Percentiles rank a stretch among this genome's conserved stretches.
Conservation (phyloP, 2,329 filamentous ascomycete genomes). For the Passalora sequoiae region DNA sequence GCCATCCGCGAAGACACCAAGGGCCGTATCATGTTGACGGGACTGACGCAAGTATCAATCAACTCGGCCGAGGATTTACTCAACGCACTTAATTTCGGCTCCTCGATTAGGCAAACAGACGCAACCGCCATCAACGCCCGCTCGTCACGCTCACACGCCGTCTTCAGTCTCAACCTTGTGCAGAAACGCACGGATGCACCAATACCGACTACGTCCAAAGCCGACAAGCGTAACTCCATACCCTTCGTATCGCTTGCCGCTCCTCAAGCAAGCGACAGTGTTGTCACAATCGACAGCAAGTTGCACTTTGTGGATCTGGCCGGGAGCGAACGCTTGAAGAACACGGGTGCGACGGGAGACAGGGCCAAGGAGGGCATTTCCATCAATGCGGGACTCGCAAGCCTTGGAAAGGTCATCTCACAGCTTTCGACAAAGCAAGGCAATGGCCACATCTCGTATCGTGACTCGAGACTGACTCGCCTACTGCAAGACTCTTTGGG, state of each 20-base stretch:
- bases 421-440: constrained; percentile 86
- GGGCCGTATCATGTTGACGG: constrained; percentile 89
- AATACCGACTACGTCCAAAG: constrained; percentile 48
- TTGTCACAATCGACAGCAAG: constrained; percentile 92
- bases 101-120: constrained; percentile 90
- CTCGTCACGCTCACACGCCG: constrained; percentile 93
- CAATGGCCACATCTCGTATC: constrained; percentile 91
- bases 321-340: constrained; percentile 93
- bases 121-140: constrained; percentile 96
- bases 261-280: constrained; percentile 42
- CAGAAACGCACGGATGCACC: constrained; percentile 64
- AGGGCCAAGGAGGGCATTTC: constrained; percentile 94
- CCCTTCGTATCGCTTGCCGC: constrained; percentile 70
- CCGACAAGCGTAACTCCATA: constrained; percentile 82
- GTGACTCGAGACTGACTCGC: constrained; percentile 93
- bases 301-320: constrained; percentile 97
- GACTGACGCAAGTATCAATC: constrained; percentile 79
- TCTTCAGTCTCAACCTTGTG: constrained; percentile 90
- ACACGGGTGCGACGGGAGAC: constrained; percentile 91
- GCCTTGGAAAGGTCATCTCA: constrained; percentile 95
- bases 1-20: constrained; percentile 91
- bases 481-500: constrained; percentile 93
- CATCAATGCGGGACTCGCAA: constrained; percentile 93
- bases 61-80: constrained; percentile 89
- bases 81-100: constrained; percentile 84